Evolutionary conservation across 805 yeast genomes (phyloP), one percentile per base, ranked within the genome.

Genomic region (Wickerhamiella allomyrinae): DNA sequence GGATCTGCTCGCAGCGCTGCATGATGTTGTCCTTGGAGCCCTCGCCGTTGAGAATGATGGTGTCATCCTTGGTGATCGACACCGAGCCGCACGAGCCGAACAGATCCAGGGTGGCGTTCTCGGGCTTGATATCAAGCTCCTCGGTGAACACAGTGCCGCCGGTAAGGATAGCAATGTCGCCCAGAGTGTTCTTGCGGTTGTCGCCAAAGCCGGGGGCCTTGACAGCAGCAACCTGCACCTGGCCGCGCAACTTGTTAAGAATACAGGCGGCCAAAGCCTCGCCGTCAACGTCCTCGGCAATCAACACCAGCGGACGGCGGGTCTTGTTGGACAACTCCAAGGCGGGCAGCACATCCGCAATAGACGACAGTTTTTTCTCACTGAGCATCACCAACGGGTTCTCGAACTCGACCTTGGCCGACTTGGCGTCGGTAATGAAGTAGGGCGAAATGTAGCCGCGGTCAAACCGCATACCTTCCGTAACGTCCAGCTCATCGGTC

Each of bases 151-250:
- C 70, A 24, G 95, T 83, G 66, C 95, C 95, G 48, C 96, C 96
- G 35, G 96, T 79, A 49, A 87, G 73, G 57, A 85, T 79, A 57
- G 95, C 95, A 64, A 91, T 77, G 65, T 91, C 98, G 53, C 95
- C 95, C 49, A 91, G 70, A 51, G 83, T 86, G 73, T 86, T 86
- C 74, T 84, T 83, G 70, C 96, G 81, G 78, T 91, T 87, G 71
- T 91, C 98, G 65, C 97, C 98, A 58, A 89, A 91, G 41, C 98
- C 98, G 57, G 98, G 98, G 25, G 97, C 95, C 73, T 87, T 89
- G 52, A 91, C 95, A 54, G 91, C 93, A 61, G 91, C 82, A 47
- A 91, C 96, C 67, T 85, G 93, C 47, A 91, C 96, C 71, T 89
- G 97, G 53, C 96, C 96, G 70, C 96, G 82, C 60, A 91, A 74